Conservation (phyloP, 1,284 basidiomycete species). For the Psilocybe mexicana region DNA sequence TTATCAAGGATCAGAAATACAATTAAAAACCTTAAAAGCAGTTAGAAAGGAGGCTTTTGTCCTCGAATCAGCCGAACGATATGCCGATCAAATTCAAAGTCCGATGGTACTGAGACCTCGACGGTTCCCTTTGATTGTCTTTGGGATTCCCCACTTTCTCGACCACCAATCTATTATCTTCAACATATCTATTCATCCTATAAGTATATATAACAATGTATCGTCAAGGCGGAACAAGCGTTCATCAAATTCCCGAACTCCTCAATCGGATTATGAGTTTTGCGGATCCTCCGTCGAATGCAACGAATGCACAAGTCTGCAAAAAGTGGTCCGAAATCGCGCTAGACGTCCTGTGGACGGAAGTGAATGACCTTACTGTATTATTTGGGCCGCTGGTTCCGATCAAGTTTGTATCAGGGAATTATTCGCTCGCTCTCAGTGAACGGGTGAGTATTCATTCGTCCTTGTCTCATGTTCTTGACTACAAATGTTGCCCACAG, state of each 20-base stretch:
- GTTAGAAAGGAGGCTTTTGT: too few relatives aligned
- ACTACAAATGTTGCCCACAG: slow-evolving; percentile 16
- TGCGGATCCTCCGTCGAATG: slow-evolving; percentile 38
- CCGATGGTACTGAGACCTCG: too few relatives aligned
- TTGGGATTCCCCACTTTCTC: too few relatives aligned
- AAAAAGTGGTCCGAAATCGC: slow-evolving; percentile 52
- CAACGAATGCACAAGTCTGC: slow-evolving; percentile 48
- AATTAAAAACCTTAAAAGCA: too few relatives aligned
- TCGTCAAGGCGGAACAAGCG: slow-evolving; percentile 6
- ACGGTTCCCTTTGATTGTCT: too few relatives aligned
- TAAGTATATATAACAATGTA: too few relatives aligned
- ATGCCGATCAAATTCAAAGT: too few relatives aligned
- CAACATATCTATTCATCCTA: too few relatives aligned
- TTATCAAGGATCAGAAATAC: too few relatives aligned
- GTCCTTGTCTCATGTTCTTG: neutral
- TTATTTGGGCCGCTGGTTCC: slow-evolving; percentile 49
- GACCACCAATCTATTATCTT: too few relatives aligned
- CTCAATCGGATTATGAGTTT: slow-evolving; percentile 49
- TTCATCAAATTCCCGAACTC: slow-evolving; percentile 48
- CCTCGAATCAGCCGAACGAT: too few relatives aligned
- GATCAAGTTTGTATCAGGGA: slow-evolving; percentile 13
- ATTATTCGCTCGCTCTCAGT: neutral
- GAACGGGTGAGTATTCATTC: slow-evolving; percentile 22
- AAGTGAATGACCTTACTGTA: slow-evolving; percentile 43
- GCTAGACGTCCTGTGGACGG: slow-evolving; percentile 52